A percentile compares a stretch with the other conserved stretches of the same genome.
phyloP scores from a whole-genome alignment of 352 stramenopile species.

The Phytophthora brassicae region DNA sequence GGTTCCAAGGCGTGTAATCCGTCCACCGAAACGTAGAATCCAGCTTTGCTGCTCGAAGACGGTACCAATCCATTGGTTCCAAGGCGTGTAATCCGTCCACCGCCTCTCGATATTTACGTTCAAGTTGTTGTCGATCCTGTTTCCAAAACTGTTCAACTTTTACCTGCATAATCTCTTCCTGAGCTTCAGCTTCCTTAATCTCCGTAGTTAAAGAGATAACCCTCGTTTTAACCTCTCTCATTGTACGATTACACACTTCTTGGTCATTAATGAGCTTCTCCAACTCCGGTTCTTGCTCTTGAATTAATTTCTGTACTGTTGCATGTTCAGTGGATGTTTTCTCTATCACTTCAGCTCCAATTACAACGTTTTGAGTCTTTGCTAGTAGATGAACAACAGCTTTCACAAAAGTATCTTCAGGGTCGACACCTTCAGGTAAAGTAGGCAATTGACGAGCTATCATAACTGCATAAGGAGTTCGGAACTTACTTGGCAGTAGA shows the following conservation, averaged over 20 bases:
- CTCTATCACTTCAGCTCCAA: constrained; percentile 65
- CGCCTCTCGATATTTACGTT: constrained; percentile 63
- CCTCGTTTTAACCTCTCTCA: constrained; percentile 35
- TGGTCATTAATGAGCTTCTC: constrained; percentile 57
- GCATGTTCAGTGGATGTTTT: constrained; percentile 50
- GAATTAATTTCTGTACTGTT: constrained; percentile 26
- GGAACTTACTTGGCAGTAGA: constrained; percentile 65
- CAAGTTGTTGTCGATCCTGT: constrained; percentile 49
- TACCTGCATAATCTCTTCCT: constrained; percentile 74
- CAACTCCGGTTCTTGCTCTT: constrained; percentile 27
- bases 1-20: constrained; percentile 45
- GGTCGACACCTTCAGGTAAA: constrained; percentile 71
- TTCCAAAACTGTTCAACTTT: constrained; percentile 85
- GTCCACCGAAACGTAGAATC: constrained; percentile 63
- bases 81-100: constrained; percentile 54
- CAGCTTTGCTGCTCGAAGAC: constrained; percentile 58
- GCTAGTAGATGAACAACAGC: constrained; percentile 69
- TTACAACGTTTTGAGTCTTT: constrained; percentile 76
- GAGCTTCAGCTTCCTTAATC: constrained; percentile 43
- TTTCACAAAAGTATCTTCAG: constrained; percentile 67
- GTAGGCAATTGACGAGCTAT: constrained; percentile 70
- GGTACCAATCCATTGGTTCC: constrained; percentile 75
- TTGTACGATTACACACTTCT: constrained; percentile 46
- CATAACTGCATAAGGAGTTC: constrained; percentile 79
- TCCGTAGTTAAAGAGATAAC: constrained; percentile 38